Evolutionary conservation across 257 asterid species (phyloP), one percentile per base, ranked within the genome.

Genomic region (Ajuga chamaepitys): DNA sequence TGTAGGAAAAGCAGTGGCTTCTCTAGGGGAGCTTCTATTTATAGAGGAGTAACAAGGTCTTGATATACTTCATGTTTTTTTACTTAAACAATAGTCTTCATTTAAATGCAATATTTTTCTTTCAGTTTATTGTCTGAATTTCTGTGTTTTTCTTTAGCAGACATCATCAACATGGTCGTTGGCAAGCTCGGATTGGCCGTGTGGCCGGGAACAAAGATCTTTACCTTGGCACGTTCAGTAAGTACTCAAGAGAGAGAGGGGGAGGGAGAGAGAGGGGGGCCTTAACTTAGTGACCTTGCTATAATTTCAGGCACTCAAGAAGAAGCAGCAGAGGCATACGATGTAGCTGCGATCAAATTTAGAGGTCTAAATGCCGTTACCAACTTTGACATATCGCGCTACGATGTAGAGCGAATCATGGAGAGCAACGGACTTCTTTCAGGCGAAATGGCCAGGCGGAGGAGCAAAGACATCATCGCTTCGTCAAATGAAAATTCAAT

Each of bases 321-420:
- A 75, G 99, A 95, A 80, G 99, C 99, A 14, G 99, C 98, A 0
- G 99, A 95, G 86, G 99, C 99, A 5, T 95, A 95, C 42, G 99
- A 94, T 34, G 79, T 94, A 9, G 99, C 99, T 0, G 99, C 98
- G 1, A 94, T 94, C 16, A 94, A 91, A 64, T 94, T 94, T 44
- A 70, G 99, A 7, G 98, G 99, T 0, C 80, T 80, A 42, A 90
- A 85, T 38, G 99, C 99, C 0, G 99, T 94, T 1, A 94, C 98
- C 3, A 94, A 94, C 78, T 94, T 94, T 12, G 99, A 85, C 73
- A 80, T 86, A 6, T 73, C 97, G 14, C 76, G 87, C 5, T 93
- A 93, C 24, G 89, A 93, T 6, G 96, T 86, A 14, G 95, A 88
- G 28, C 76, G 87, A 35, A 90, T 93, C 24, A 86, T 86, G 96